phyloP scores from a whole-genome alignment of 805 yeast species.

The Pichia californica region DNA sequence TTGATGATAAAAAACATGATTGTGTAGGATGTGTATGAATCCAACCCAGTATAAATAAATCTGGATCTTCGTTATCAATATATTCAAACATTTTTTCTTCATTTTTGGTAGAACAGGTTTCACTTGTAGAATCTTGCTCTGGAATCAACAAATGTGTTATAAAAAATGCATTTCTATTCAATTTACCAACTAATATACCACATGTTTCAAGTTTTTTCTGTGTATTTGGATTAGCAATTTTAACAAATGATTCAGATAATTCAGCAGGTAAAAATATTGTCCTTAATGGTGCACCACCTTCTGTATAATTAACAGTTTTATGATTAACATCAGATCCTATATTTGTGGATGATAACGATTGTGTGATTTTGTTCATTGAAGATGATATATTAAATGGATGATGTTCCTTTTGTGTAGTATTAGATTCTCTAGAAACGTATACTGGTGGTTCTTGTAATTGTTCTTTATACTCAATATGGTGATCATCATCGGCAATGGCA shows the following conservation, averaged over 20 bases:
- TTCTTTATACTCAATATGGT: background rate
- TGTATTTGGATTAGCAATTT: conserved; percentile 46
- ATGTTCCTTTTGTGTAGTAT: background rate
- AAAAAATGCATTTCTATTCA: conserved; percentile 56
- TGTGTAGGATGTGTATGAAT: conserved; percentile 73
- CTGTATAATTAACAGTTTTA: conserved; percentile 39
- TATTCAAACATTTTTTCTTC: conserved; percentile 53
- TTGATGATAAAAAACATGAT: conserved; percentile 59
- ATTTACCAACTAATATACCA: conserved; percentile 58
- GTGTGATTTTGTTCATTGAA: background rate
- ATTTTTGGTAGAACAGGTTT: conserved; percentile 55
- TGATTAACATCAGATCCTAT: conserved; percentile 23
- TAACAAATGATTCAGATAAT: conserved; percentile 38
- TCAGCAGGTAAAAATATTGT: conserved; percentile 43
- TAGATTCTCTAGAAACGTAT: too few relatives aligned
- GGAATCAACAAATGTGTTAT: conserved; percentile 58
- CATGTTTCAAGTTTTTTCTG: conserved; percentile 50
- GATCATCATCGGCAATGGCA: conserved; percentile 13
- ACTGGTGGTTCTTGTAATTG: too few relatives aligned
- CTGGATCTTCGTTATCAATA: conserved; percentile 42
- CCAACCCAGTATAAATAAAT: conserved; percentile 62
- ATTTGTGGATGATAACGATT: background rate
- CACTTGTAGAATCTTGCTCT: conserved; percentile 53
- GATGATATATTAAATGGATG: background rate
- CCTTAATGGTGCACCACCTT: conserved; percentile 50